These are phyloP conservation scores for Neophaeococcomyces aloes DNA, from an alignment of 2,329 filamentous ascomycete genomes.

Conservation along the genomic window DNA sequence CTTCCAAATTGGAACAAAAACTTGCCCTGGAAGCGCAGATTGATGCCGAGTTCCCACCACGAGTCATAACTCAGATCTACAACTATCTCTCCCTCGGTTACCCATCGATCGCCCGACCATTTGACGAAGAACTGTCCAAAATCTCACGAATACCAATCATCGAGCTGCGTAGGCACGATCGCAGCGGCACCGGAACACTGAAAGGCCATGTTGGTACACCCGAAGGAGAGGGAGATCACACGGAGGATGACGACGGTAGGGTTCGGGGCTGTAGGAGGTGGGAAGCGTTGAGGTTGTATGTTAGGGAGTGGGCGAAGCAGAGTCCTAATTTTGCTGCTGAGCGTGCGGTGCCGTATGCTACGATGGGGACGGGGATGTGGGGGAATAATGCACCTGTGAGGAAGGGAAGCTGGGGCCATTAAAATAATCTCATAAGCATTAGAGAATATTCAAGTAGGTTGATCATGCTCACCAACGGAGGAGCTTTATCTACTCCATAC, in stretches of 20 bases:
- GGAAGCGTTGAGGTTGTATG: slow-evolving; percentile 73
- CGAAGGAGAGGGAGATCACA: slow-evolving; percentile 22
- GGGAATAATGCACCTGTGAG: slow-evolving; percentile 7
- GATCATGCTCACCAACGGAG: no score
- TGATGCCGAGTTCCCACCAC: slow-evolving; percentile 62
- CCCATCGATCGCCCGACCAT: slow-evolving; percentile 69
- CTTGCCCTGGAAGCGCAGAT: slow-evolving; percentile 36
- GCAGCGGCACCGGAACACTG: slow-evolving; percentile 42
- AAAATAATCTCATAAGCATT: no score
- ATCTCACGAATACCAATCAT: slow-evolving; percentile 61
- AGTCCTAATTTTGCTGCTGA: slow-evolving; percentile 58
- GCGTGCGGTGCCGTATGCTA: background rate
- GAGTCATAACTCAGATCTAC: slow-evolving; percentile 89
- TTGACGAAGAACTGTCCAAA: slow-evolving; percentile 73
- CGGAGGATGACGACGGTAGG: slow-evolving; percentile 39
- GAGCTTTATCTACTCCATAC: no score
- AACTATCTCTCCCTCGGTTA: slow-evolving; percentile 93
- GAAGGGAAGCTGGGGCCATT: slow-evolving; percentile 5
- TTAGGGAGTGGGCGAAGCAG: slow-evolving; percentile 80
- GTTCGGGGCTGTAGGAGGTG: slow-evolving; percentile 56
- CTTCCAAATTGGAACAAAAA: slow-evolving; percentile 23
- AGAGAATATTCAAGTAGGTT: no score
- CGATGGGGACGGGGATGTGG: slow-evolving; percentile 6
- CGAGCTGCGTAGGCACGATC: slow-evolving; percentile 63
- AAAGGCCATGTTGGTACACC: slow-evolving; percentile 60